Evolutionary conservation across 2,329 filamentous ascomycete species (phyloP), one percentile per base, ranked within the genome.

Genomic region (Diaporthe sp.): DNA sequence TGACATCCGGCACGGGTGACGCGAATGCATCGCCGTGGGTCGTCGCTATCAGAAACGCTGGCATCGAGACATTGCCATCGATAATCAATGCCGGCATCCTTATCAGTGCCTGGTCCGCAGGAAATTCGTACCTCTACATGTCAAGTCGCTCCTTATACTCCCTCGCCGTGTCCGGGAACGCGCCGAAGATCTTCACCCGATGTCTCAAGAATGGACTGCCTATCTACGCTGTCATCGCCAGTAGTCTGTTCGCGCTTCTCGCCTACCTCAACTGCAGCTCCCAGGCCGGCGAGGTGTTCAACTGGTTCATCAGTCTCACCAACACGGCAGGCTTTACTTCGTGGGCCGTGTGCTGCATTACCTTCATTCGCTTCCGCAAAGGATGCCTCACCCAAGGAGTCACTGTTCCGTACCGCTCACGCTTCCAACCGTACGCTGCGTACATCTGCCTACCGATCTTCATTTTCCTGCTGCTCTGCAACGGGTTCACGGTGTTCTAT

Each of bases 41-140:
- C 76, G 89, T 94, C 77, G 89, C 90, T 38, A 90, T 91, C 76
- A 83, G 89, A 74, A 86, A 91, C 74, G 91, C 91, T 7, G 90
- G 90, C 58, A 89, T 94, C 61, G 80, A 81, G 1, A 88, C 88
- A 3, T 86, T 94, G 19, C 90, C 91, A 33, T 88, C 87, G 33
- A 89, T 94, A 77, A 91, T 94, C 86, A 94, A 94, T 81, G 90
- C 88, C 19, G 88, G 93, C 64, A 91, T 93, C 78, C 85, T 92
- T 61, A 86, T 73, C 25, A 82, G 80, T 2, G 81, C 81, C 17
- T 83, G 81, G 81, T 83, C 82, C 0, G 79, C 82, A 0, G 82
- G 81, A 0, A 81, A 82, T 67, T 80, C 80, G 0, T 82, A 81
- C 76, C 79, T 82, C 69, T 83, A 82, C 75, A 78, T 79, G n/a